Conservation (phyloP, 305 asterid species). For the Fraxinus baroniana region DNA sequence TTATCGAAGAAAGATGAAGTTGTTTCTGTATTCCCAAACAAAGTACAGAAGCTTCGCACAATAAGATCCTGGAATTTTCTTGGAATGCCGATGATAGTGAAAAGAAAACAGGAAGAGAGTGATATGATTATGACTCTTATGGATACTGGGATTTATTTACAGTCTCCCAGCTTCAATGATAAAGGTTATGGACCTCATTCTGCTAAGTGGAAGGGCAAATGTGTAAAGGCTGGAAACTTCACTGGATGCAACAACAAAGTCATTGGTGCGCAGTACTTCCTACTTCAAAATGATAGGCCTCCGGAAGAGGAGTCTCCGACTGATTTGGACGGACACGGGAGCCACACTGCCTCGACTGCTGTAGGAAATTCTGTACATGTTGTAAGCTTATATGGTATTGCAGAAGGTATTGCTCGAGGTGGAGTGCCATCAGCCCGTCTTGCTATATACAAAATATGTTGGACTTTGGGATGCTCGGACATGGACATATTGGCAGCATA, state of each 20-base stretch:
- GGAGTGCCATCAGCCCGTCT: slow-evolving; percentile 76
- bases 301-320: slow-evolving; percentile 31
- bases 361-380: slow-evolving; percentile 46
- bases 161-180: slow-evolving; percentile 64
- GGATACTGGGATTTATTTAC: slow-evolving; percentile 67
- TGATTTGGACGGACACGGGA: slow-evolving; percentile 69
- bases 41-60: slow-evolving; percentile 42
- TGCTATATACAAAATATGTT: slow-evolving; percentile 76
- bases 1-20: slow-evolving; percentile 50
- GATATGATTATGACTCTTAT: slow-evolving; percentile 56
- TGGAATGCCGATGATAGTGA: slow-evolving; percentile 43
- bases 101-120: slow-evolving; percentile 54
- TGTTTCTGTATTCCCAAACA: slow-evolving; percentile 71
- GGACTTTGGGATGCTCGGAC: slow-evolving; percentile 48
- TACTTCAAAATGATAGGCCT: not conserved
- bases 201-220: slow-evolving; percentile 73
- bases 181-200: slow-evolving; percentile 77
- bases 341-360: slow-evolving; percentile 81
- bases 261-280: slow-evolving; percentile 70
- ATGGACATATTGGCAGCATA: slow-evolving; percentile 27
- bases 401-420: slow-evolving; percentile 68
- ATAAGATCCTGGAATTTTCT: slow-evolving; percentile 88
- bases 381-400: slow-evolving; percentile 51
- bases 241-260: slow-evolving; percentile 86
- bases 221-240: slow-evolving; percentile 55